Evolutionary conservation across 1,284 basidiomycete genomes (phyloP).

Genomic region (Mycena citricolor): DNA sequence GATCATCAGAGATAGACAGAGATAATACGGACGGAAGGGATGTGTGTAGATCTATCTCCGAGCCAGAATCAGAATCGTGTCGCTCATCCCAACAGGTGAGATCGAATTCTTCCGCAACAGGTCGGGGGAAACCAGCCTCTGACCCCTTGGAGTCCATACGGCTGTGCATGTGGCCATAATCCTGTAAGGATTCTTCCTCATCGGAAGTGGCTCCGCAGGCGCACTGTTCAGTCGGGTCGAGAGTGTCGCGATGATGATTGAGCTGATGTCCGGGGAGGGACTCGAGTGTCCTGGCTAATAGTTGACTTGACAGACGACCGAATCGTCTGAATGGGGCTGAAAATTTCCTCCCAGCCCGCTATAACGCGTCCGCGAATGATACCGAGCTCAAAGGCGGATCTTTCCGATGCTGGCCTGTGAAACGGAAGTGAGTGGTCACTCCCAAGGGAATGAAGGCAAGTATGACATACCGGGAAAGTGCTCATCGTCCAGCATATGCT

Average conservation of each 20-base stretch:
- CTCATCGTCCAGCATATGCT: slow-evolving; percentile 19
- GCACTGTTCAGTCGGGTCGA: slow-evolving; percentile 32
- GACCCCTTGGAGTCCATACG: slow-evolving; percentile 11
- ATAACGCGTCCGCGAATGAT: slow-evolving; percentile 11
- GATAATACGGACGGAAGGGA: slow-evolving; percentile 64
- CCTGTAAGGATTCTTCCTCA: slow-evolving; percentile 44
- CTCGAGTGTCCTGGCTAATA: slow-evolving; percentile 7
- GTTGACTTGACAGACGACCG: not conserved
- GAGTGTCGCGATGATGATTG: slow-evolving; percentile 46
- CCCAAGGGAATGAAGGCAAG: slow-evolving; percentile 8
- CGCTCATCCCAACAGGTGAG: slow-evolving; percentile 21
- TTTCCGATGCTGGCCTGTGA: slow-evolving; percentile 6
- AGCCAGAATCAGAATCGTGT: slow-evolving; percentile 46
- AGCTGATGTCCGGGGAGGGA: slow-evolving; percentile 42
- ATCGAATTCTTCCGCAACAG: not conserved
- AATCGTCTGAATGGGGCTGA: slow-evolving; percentile 18
- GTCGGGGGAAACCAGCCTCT: slow-evolving; percentile 1
- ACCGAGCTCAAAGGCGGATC: slow-evolving; percentile 11
- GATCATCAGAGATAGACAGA: slow-evolving; percentile 4
- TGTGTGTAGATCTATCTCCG: slow-evolving; percentile 74
- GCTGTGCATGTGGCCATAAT: slow-evolving; percentile 20
- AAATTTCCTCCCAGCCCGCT: slow-evolving; percentile 4
- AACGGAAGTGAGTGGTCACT: not conserved
- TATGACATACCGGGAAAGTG: slow-evolving; percentile 1
- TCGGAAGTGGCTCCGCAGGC: slow-evolving; percentile 4